Evolutionary conservation across 73 alveolate genomes (phyloP), one percentile per base, ranked within the genome.

Genomic region (Paramecium biaurelia): DNA sequence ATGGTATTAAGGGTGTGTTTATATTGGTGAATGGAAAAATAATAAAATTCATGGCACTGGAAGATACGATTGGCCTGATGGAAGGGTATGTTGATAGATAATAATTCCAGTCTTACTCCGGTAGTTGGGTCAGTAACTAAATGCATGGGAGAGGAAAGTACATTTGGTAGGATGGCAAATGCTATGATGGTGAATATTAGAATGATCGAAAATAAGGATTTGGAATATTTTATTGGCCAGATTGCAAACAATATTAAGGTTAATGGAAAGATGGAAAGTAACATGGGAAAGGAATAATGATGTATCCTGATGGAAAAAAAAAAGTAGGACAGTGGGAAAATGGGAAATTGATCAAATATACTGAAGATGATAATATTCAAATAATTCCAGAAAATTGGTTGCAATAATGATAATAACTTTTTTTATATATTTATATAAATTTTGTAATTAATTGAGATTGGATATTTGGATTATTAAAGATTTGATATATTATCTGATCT

Each of bases 141-240:
- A 94, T 94, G 94, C 93, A 95, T 85, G 98, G 98, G 7, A 85
- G 92, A 87, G 98, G 98, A 7, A 94, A 95, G 93, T 92, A 88
- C 59, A 74, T 38, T 63, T 95, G 94, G 86, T 56, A 37, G n/a
- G 98, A 95, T 94, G 98, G 98, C 15, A 94, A 92, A 68, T 70
- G 85, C 72, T 95, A 95, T 93, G 93, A 58, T 53, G 98, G 98
- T 7, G 89, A 47, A 86, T 92, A 87, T 95, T 68, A 68, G 57
- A 63, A 24, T 38, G 98, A 95, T 87, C 92, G 84, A 92, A 93
- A 93, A 84, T 70, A 94, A 89, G 98, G 98, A n/a, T 85, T 85
- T 92, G 98, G 98, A 4, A 92, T 85, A 12, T 95, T 94, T 92
- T 85, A 32, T 49, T 95, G 97, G 97, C 92, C 93, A 7, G 86